Percentiles rank a stretch among this genome's conserved stretches.
phyloP scores from a whole-genome alignment of 306 rosid genomes.

The Pyrus communis region DNA sequence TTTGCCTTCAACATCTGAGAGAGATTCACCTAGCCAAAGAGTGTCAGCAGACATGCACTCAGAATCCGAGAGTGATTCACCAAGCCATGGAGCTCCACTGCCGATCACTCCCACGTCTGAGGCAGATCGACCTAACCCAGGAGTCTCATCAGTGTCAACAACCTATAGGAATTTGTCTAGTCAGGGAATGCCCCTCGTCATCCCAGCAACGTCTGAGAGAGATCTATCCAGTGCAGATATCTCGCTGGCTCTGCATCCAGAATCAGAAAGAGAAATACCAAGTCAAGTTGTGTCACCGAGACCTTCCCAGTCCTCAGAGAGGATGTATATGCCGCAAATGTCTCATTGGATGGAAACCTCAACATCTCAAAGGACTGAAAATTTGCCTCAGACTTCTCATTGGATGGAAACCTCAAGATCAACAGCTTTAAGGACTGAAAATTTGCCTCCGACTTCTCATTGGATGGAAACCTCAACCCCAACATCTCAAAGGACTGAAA shows the following conservation, averaged over 20 bases:
- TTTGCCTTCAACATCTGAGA: conserved; percentile 33
- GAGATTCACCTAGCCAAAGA: conserved; percentile 36
- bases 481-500: conserved; percentile 34
- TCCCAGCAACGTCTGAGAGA: conserved; percentile 32
- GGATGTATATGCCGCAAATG: conserved; percentile 28
- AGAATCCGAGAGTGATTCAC: conserved; percentile 43
- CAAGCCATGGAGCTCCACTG: conserved; percentile 17
- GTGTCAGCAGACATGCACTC: conserved; percentile 22
- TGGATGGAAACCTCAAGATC: not conserved
- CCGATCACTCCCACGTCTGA: conserved; percentile 24
- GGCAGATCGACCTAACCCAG: conserved; percentile 25
- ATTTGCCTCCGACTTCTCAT: conserved; percentile 27
- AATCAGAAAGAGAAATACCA: conserved; percentile 27
- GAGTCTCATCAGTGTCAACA: conserved; percentile 33
- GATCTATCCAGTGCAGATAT: conserved; percentile 30
- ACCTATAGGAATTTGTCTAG: conserved; percentile 29
- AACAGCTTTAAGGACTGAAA: not conserved
- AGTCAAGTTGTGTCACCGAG: conserved; percentile 23
- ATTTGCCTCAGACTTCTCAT: conserved; percentile 23
- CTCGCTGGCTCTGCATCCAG: conserved; percentile 32
- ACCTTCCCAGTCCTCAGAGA: conserved; percentile 35
- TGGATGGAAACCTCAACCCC: conserved; percentile 33
- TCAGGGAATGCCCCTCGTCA: conserved; percentile 23
- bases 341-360: conserved; percentile 37
- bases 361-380: conserved; percentile 35